phyloP scores from a whole-genome alignment of 345 rosid genomes.

The Pelargonium nanum region DNA sequence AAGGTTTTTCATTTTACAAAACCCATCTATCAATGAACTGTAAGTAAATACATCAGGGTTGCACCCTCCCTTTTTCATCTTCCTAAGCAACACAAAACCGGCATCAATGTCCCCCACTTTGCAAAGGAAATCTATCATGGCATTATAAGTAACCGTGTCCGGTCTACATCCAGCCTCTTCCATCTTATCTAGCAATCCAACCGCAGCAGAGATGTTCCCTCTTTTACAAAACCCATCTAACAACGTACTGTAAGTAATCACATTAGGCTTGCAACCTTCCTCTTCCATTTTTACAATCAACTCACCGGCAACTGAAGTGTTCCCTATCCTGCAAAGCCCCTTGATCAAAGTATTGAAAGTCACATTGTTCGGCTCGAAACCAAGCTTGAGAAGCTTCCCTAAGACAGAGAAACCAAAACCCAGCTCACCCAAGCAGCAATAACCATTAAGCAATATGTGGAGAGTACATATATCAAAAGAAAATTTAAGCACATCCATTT shows the following conservation, averaged over 20 bases:
- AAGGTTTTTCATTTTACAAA: slow-evolving; percentile 34
- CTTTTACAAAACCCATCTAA: neutral
- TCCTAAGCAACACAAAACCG: slow-evolving; percentile 37
- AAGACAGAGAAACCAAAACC: neutral
- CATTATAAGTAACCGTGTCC: neutral
- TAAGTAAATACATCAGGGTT: slow-evolving; percentile 49
- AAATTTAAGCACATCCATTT: neutral
- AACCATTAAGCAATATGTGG: neutral
- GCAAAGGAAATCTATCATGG: neutral
- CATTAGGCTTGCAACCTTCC: neutral
- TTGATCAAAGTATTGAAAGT: neutral
- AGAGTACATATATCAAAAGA: neutral
- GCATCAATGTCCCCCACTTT: slow-evolving; percentile 8
- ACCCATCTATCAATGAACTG: slow-evolving; percentile 55
- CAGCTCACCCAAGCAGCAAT: neutral
- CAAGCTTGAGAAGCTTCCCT: neutral
- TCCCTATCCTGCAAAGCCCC: neutral
- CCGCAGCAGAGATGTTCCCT: neutral
- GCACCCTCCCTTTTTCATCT: slow-evolving; percentile 47
- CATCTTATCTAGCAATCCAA: neutral
- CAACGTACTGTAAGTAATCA: neutral
- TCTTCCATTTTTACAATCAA: neutral
- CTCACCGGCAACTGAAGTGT: neutral
- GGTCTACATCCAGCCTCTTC: neutral
- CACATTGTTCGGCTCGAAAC: neutral